Conservation (phyloP, 768 basidiomycete genomes). For the Grammothele lineata region DNA sequence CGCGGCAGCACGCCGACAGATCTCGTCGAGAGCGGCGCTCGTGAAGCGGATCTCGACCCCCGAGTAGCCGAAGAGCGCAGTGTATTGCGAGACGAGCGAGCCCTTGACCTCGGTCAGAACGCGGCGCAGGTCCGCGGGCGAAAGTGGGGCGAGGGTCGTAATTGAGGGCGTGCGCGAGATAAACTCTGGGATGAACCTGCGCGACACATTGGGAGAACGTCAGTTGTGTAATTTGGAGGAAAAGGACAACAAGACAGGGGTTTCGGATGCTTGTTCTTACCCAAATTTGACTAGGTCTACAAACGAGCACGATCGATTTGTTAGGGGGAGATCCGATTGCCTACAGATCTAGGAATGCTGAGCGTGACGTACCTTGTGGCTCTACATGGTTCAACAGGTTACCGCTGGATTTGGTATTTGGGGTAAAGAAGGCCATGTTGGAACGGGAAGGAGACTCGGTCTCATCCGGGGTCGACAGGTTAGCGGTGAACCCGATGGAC, state of each 20-base stretch:
- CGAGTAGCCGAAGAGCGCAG: slow-evolving; percentile 76
- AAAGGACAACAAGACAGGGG: too few relatives aligned
- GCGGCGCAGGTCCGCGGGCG: slow-evolving; percentile 77
- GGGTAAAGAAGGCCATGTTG: slow-evolving; percentile 71
- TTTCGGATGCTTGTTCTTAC: slow-evolving; percentile 33
- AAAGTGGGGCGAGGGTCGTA: slow-evolving; percentile 76
- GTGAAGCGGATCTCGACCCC: slow-evolving; percentile 89
- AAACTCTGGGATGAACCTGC: slow-evolving; percentile 94
- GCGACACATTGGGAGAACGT: neutral
- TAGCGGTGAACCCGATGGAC: slow-evolving; percentile 87
- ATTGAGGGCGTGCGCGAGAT: slow-evolving; percentile 91
- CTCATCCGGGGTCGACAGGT: slow-evolving; percentile 37
- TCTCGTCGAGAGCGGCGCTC: slow-evolving; percentile 69
- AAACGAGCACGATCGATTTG: slow-evolving; percentile 1
- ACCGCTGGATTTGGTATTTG: slow-evolving; percentile 53
- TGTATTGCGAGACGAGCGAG: slow-evolving; percentile 87
- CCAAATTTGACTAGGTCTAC: slow-evolving; percentile 87
- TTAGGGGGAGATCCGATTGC: too few relatives aligned
- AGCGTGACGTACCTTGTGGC: slow-evolving; percentile 46
- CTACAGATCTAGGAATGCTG: too few relatives aligned
- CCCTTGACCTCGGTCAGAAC: slow-evolving; percentile 92
- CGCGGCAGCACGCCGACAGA: slow-evolving; percentile 73
- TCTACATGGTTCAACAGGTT: slow-evolving; percentile 68
- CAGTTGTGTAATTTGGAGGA: slow-evolving; percentile 1
- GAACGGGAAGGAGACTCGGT: slow-evolving; percentile 30